phyloP scores from a whole-genome alignment of 2,329 filamentous ascomycete species.

The Microdochium paspali region DNA sequence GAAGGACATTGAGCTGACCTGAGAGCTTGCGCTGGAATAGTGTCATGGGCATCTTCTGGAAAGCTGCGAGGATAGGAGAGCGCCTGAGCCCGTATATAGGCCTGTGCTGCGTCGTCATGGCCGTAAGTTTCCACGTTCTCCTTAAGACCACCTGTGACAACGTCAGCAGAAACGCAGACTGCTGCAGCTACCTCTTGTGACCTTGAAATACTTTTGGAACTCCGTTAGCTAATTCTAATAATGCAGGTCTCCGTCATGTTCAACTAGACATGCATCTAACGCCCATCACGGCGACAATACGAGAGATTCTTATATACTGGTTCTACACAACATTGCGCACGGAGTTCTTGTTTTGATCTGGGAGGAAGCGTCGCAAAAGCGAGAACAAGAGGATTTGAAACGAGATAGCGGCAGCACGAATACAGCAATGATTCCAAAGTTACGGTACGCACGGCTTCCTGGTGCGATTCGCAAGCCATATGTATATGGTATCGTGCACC shows the following conservation, averaged over 20 bases:
- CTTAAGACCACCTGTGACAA: neutral
- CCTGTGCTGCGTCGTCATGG: conserved; percentile 89
- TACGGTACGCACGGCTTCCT: too few species aligned
- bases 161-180: too few species aligned
- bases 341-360: neutral
- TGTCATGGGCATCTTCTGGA: conserved; percentile 86
- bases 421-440: too few species aligned
- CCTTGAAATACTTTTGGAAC: neutral
- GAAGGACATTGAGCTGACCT: neutral
- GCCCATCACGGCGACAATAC: neutral
- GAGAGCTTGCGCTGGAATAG: conserved; percentile 28
- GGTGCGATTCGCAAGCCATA: too few species aligned
- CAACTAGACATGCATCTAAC: conserved; percentile 20
- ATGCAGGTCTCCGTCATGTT: conserved; percentile 22
- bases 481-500: too few species aligned
- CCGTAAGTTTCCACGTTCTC: conserved; percentile 44
- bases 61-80: conserved; percentile 87
- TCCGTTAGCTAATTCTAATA: neutral
- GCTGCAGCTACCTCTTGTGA: neutral
- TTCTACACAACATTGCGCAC: neutral
- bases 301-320: neutral
- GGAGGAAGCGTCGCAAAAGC: neutral
- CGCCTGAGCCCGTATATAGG: conserved; percentile 91
- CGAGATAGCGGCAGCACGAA: neutral
- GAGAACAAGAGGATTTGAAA: neutral